Percentiles rank a stretch among this genome's conserved stretches.
Evolutionary conservation across 352 stramenopile genomes (phyloP).

Genomic region (Pythium apleroticum): DNA sequence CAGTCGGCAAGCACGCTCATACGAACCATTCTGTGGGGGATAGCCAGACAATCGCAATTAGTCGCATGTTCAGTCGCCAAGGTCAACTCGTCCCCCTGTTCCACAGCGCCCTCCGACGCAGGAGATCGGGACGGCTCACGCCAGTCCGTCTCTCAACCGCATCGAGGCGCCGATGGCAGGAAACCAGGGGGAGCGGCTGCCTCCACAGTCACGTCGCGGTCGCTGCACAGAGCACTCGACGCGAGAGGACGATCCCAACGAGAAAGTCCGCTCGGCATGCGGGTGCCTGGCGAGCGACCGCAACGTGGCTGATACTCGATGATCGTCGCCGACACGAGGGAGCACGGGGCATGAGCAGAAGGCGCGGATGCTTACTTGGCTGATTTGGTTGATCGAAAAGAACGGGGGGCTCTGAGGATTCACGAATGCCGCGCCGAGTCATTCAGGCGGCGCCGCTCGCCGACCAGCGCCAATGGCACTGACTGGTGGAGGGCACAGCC

Average conservation of each 20-base stretch:
- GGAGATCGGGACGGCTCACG: neutral
- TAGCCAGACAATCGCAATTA: constrained; percentile 34
- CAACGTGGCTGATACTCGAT: constrained; percentile 24
- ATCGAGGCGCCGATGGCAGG: neutral
- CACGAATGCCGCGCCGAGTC: constrained; percentile 19
- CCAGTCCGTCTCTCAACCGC: constrained; percentile 2
- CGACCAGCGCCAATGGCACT: constrained; percentile 14
- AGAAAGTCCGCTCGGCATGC: constrained; percentile 9
- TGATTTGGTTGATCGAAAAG: constrained; percentile 39
- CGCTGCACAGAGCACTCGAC: constrained; percentile 4
- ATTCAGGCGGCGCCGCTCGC: neutral
- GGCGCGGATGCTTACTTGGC: constrained; percentile 36
- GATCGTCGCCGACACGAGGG: constrained; percentile 6
- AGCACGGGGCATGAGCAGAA: constrained; percentile 5
- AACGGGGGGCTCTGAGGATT: constrained; percentile 41
- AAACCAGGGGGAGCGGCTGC: constrained; percentile 37
- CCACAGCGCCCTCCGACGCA: constrained; percentile 8
- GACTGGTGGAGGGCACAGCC: constrained; percentile 18
- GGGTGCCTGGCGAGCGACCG: constrained; percentile 15
- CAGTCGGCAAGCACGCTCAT: constrained; percentile 99
- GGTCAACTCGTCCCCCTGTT: constrained; percentile 39
- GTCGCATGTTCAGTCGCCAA: constrained; percentile 51
- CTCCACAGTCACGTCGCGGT: constrained; percentile 61
- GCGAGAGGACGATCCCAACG: neutral
- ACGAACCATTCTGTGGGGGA: constrained; percentile 95